These are phyloP conservation scores for Mikania micrantha DNA, from an alignment of 129 eudicot species.

Conservation along the genomic window DNA sequence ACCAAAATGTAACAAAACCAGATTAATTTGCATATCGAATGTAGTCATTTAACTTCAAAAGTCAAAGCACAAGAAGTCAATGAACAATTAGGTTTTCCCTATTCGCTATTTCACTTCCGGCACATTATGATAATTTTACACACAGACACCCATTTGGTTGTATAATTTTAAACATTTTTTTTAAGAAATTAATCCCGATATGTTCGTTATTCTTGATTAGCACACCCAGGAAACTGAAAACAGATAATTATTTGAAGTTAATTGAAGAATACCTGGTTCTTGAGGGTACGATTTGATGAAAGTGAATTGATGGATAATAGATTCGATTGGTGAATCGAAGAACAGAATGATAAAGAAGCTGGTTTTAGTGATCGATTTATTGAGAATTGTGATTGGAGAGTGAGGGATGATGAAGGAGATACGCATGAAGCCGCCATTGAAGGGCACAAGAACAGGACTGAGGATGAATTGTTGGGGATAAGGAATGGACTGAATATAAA, in stretches of 20 bases:
- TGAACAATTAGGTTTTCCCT: neutral
- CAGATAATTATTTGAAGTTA: neutral
- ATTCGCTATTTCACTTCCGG: neutral
- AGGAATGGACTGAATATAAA: neutral
- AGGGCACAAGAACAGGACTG: neutral
- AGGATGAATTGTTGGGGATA: neutral
- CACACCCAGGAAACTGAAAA: neutral
- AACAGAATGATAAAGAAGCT: conserved; percentile 57
- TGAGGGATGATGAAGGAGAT: conserved; percentile 13
- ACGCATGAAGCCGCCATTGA: conserved; percentile 25
- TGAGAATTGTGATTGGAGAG: conserved; percentile 37
- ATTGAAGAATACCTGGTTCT: conserved; percentile 33
- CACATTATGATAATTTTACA: conserved; percentile 1
- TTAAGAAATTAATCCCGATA: neutral
- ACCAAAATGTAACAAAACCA: conserved; percentile 1
- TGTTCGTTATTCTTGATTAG: neutral
- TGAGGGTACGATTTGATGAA: conserved; percentile 28
- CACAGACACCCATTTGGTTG: neutral
- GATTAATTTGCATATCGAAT: conserved; percentile 3
- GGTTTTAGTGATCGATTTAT: conserved; percentile 24
- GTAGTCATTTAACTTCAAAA: conserved; percentile 19
- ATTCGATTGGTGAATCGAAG: conserved; percentile 47
- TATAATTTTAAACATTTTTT: neutral
- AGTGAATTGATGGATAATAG: conserved; percentile 31
- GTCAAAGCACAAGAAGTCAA: conserved; percentile 6